A percentile compares a stretch with the other conserved stretches of the same genome.
These are phyloP conservation scores for Malassezia obtusa DNA, from an alignment of 1,284 basidiomycete species.

Conservation along the genomic window DNA sequence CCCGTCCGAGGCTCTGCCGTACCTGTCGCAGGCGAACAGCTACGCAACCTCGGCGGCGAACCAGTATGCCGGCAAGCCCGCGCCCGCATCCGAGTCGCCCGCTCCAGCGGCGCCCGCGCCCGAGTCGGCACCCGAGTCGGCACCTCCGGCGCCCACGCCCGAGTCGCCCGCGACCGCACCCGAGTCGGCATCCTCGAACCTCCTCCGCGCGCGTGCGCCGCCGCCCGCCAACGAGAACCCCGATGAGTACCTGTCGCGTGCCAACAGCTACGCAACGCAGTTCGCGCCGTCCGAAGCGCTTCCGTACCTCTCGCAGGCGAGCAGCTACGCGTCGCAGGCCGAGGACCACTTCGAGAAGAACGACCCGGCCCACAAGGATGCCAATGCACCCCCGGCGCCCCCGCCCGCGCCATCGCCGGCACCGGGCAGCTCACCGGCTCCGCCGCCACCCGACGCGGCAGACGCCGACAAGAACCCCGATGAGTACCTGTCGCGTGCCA, in stretches of 20 bases:
- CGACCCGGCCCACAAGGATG: too few relatives aligned
- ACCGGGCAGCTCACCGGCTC: neutral
- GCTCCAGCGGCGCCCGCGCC: too few relatives aligned
- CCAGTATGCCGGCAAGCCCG: too few relatives aligned
- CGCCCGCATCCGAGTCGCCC: too few relatives aligned
- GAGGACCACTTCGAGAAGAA: too few relatives aligned
- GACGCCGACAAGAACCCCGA: neutral
- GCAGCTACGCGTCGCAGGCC: neutral
- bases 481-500: neutral
- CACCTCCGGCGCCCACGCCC: too few relatives aligned
- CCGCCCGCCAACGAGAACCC: too few relatives aligned
- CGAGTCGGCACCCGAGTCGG: too few relatives aligned
- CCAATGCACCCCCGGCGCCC: neutral
- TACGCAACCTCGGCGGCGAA: neutral
- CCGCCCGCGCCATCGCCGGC: neutral
- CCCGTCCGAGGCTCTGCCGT: neutral
- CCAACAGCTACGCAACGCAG: neutral
- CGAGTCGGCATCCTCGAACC: too few relatives aligned
- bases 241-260: neutral
- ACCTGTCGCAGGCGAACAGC: neutral
- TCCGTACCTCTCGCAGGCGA: neutral
- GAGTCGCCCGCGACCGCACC: too few relatives aligned
- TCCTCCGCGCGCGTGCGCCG: too few relatives aligned
- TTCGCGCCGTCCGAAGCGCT: neutral
- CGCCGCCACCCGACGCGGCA: neutral